phyloP scores from a whole-genome alignment of 208 protist species.

The Crithidia bombi region DNA sequence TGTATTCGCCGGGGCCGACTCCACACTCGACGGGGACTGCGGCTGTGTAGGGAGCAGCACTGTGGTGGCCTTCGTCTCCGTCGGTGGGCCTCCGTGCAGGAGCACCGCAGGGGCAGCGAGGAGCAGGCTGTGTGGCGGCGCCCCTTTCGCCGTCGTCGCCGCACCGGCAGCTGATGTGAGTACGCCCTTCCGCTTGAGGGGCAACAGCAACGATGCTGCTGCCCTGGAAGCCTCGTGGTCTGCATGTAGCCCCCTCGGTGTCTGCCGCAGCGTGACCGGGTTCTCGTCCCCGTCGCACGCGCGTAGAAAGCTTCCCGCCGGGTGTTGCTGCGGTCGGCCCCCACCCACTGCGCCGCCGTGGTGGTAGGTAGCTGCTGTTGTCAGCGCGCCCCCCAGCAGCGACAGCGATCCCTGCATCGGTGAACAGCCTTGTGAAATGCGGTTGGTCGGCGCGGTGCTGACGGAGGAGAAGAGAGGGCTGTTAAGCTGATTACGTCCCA shows the following conservation, averaged over 20 bases:
- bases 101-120: no score
- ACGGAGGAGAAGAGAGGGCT: slow-evolving; percentile 21
- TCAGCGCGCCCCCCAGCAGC: neutral
- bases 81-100: no score
- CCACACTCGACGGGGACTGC: neutral
- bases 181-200: neutral
- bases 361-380: neutral
- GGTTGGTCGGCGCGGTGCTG: slow-evolving; percentile 21
- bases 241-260: no score
- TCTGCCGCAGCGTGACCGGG: neutral
- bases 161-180: no score
- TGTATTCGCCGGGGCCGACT: neutral
- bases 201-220: neutral
- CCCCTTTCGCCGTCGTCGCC: neutral
- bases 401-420: slow-evolving; percentile 5
- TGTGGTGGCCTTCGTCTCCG: neutral
- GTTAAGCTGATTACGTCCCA: neutral
- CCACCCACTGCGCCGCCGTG: neutral
- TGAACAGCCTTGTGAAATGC: slow-evolving; percentile 6
- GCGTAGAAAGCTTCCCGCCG: neutral
- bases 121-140: no score
- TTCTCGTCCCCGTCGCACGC: neutral
- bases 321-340: neutral
- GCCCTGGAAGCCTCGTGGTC: neutral
- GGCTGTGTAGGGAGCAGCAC: neutral